Evolutionary conservation across 345 rosid genomes (phyloP), one percentile per base, ranked within the genome.

Genomic region (Aegle marmelos): DNA sequence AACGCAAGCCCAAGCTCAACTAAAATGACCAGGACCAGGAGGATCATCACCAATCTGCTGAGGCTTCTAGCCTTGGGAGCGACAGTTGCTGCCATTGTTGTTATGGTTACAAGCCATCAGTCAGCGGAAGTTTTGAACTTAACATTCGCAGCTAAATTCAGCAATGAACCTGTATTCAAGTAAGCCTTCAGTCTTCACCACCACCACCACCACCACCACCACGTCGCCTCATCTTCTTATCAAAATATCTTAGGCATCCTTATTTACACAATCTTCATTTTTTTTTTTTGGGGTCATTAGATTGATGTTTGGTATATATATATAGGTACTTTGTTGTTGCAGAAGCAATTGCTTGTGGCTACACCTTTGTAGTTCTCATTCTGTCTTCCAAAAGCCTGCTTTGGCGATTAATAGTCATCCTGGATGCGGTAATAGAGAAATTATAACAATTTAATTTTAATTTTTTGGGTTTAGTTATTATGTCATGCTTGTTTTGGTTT

Each of bases 91-190:
- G 90, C 91, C 27, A n/a, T 82, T 13, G 80, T 78, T 9, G 41
- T 83, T 65, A 91, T 91, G 92, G 73, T 81, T 27, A 84, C 86
- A 1, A 86, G 86, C 83, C 89, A 82, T 9, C 88, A 85, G 75
- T 78, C 88, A 1, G 63, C 91, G 9, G 37, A 76, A 27, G 92
- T 90, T 16, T 72, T 90, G 60, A 86, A 87, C 82, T 58, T 90
- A 36, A 90, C 88, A n/a, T 89, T 89, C 80, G 80, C 82, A 7
- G 92, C 88, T 4, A 89, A 89, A 72, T 90, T 83, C 31, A 77
- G 30, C 88, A 62, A 87, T 75, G 78, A 89, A 2, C 90, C 87
- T 1, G 83, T 90, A 1, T 86, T 90, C 82, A 82, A 72, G 92
- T 87, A 73, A 86, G 88, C 61, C 33, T 53, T 3, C n/a, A 54